Conservation (phyloP, 495 filamentous ascomycete genomes). For the Hyaloscypha hepaticicola region DNA sequence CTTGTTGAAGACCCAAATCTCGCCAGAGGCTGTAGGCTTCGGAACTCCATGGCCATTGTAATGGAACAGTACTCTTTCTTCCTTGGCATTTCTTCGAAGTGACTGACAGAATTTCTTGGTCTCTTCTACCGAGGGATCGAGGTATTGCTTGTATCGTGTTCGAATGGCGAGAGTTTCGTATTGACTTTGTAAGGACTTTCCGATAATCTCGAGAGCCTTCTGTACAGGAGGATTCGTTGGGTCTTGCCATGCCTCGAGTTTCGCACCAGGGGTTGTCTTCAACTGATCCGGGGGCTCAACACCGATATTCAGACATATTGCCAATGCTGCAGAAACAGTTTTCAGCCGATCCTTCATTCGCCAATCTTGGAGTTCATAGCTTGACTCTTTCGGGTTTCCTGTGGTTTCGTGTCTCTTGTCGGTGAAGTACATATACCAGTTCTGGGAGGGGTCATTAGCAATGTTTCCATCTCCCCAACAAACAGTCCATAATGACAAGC, state of each 20-base stretch:
- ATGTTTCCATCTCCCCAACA: neutral
- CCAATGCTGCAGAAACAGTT: constrained; percentile 91
- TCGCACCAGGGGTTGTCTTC: constrained; percentile 88
- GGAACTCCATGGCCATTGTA: constrained; percentile 99
- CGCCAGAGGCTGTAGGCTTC: constrained; percentile 89
- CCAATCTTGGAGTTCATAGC: constrained; percentile 79
- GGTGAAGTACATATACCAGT: constrained; percentile 98
- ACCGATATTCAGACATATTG: constrained; percentile 94
- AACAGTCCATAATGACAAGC: neutral
- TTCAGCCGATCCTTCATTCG: constrained; percentile 95
- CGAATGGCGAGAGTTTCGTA: constrained; percentile 93
- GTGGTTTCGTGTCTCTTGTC: constrained; percentile 98
- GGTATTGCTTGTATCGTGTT: constrained; percentile 92
- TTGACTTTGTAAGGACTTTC: constrained; percentile 90
- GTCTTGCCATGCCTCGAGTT: constrained; percentile 96
- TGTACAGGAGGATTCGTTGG: constrained; percentile 74
- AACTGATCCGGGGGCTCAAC: constrained; percentile 95
- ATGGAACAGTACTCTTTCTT: constrained; percentile 92
- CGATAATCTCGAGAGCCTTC: constrained; percentile 90
- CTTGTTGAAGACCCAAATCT: constrained; percentile 99
- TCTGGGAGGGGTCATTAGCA: constrained; percentile 44
- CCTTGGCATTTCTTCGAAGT: constrained; percentile 85
- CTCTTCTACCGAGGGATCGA: constrained; percentile 95
- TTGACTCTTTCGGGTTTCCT: constrained; percentile 70
- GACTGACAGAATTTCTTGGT: constrained; percentile 93